phyloP scores from a whole-genome alignment of 352 stramenopile species.

The Thraustochytrium striatum region DNA sequence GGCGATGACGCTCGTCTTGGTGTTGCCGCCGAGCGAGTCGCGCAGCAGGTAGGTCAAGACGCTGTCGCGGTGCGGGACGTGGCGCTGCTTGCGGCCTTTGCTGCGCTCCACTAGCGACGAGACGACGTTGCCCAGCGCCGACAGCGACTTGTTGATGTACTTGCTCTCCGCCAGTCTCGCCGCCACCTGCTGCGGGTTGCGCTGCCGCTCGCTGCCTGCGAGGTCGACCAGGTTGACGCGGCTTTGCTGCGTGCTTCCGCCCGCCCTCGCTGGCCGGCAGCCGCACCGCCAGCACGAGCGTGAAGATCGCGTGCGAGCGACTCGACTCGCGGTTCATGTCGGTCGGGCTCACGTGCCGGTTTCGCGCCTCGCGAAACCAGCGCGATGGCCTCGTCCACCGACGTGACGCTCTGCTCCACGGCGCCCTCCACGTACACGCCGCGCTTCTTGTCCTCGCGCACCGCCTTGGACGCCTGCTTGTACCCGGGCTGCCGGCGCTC shows the following conservation, averaged over 20 bases:
- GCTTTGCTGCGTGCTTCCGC: too few species aligned
- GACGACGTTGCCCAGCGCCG: constrained; percentile 54
- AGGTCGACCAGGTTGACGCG: too few species aligned
- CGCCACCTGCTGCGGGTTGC: too few species aligned
- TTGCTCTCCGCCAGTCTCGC: constrained; percentile 52
- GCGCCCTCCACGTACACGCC: too few species aligned
- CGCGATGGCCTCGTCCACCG: too few species aligned
- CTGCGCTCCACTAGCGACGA: constrained; percentile 55
- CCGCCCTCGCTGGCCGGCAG: neutral
- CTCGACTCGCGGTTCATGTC: constrained; percentile 94
- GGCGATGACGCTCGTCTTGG: constrained; percentile 79
- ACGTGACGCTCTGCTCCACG: too few species aligned
- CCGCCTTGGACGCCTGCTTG: too few species aligned
- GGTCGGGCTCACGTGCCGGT: constrained; percentile 85
- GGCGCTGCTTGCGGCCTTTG: constrained; percentile 47
- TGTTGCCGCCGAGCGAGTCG: constrained; percentile 83
- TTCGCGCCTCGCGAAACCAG: too few species aligned
- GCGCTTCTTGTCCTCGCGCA: too few species aligned
- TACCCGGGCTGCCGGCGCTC: too few species aligned
- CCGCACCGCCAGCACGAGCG: constrained; percentile 77
- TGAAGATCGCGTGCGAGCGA: constrained; percentile 94
- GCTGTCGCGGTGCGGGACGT: constrained; percentile 53
- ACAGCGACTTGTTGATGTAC: constrained; percentile 53
- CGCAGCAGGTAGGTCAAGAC: constrained; percentile 81
- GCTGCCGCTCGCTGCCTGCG: too few species aligned